Evolutionary conservation across 1,139 yeast genomes (phyloP).

Genomic region (Yamadazyma membranifaciens): DNA sequence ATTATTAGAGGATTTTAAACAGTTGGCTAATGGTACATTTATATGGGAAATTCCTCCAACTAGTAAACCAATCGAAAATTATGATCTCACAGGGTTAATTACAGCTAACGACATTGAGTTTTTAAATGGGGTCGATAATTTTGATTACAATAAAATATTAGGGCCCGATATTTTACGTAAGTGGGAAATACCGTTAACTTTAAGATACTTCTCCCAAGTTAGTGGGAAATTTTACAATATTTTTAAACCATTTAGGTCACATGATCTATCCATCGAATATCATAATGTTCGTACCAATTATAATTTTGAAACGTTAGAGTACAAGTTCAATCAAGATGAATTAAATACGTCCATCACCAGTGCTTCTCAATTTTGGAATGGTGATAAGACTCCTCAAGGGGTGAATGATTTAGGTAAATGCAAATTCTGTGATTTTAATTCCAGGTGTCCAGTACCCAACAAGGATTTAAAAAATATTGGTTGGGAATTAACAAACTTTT

Average conservation of each 20-base stretch:
- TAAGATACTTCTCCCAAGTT: slow-evolving; percentile 56
- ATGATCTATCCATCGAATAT: slow-evolving; percentile 51
- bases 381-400: slow-evolving; percentile 43
- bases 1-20: slow-evolving; percentile 40
- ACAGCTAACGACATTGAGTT: slow-evolving; percentile 8
- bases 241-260: slow-evolving; percentile 32
- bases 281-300: slow-evolving; percentile 33
- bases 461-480: slow-evolving; percentile 16
- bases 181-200: slow-evolving; percentile 58
- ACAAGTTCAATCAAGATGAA: slow-evolving; percentile 29
- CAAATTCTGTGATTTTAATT: slow-evolving; percentile 50
- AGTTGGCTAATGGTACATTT: slow-evolving; percentile 50
- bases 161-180: slow-evolving; percentile 18
- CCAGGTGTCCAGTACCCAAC: slow-evolving; percentile 34
- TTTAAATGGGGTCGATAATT: slow-evolving; percentile 16
- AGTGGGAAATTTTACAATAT: slow-evolving; percentile 46
- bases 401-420: slow-evolving; percentile 43
- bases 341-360: slow-evolving; percentile 25
- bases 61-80: not conserved
- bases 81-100: slow-evolving; percentile 11
- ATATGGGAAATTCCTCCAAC: not conserved
- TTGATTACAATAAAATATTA: slow-evolving; percentile 14
- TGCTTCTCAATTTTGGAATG: slow-evolving; percentile 55
- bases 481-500: slow-evolving; percentile 14
- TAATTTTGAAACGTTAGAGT: slow-evolving; percentile 37